Evolutionary conservation across 257 asterid genomes (phyloP).

Genomic region (Solanum raphanifolium): DNA sequence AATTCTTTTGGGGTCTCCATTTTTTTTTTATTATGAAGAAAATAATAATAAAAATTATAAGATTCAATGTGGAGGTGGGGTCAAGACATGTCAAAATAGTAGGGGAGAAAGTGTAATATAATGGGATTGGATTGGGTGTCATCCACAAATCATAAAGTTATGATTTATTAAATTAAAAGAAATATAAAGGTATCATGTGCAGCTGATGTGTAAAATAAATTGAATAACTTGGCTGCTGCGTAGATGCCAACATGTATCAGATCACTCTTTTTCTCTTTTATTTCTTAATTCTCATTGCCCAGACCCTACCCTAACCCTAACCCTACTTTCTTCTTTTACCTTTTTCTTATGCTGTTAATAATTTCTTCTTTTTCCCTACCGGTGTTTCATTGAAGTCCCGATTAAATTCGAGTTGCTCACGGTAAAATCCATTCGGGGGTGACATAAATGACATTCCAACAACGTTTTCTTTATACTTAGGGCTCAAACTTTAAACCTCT

Average conservation of each 20-base stretch:
- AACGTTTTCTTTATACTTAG: too few relatives aligned
- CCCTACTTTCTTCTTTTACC: not conserved
- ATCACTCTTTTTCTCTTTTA: not conserved
- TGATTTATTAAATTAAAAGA: not conserved
- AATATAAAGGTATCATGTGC: constrained; percentile 19
- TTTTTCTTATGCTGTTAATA: not conserved
- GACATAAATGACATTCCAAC: too few relatives aligned
- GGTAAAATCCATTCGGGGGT: too few relatives aligned
- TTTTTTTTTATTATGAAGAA: not conserved
- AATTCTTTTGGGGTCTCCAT: not conserved
- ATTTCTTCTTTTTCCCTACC: too few relatives aligned
- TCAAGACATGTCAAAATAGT: not conserved
- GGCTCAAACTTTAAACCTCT: too few relatives aligned
- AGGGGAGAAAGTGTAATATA: not conserved
- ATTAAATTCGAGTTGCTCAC: too few relatives aligned
- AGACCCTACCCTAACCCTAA: not conserved
- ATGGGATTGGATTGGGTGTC: constrained; percentile 46
- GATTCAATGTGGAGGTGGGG: not conserved
- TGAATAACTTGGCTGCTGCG: not conserved
- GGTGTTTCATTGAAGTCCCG: too few relatives aligned
- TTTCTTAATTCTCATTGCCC: not conserved
- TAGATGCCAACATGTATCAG: not conserved
- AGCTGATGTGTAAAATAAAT: constrained; percentile 46
- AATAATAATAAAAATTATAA: not conserved
- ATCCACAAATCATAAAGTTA: constrained; percentile 34